phyloP scores from a whole-genome alignment of 2,329 filamentous ascomycete genomes.

The Capronia americana region DNA sequence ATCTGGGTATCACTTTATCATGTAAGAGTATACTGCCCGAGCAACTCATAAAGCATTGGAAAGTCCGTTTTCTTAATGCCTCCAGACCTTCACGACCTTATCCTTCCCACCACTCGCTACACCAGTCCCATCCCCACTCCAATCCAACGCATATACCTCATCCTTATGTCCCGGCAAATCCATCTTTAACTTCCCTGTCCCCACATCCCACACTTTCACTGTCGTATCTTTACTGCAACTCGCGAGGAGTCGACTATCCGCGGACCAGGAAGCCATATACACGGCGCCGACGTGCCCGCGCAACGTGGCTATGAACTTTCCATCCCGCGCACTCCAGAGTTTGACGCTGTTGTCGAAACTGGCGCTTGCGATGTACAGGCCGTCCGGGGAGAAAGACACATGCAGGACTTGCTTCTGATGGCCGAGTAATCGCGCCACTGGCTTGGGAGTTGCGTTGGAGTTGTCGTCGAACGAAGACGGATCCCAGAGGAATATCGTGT shows the following conservation, averaged over 20 bases:
- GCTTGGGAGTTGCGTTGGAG: slow-evolving; percentile 70
- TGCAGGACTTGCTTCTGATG: slow-evolving; percentile 98
- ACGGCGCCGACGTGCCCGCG: slow-evolving; percentile 90
- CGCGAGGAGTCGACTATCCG: slow-evolving; percentile 87
- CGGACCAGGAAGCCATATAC: slow-evolving; percentile 90
- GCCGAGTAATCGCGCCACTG: slow-evolving; percentile 84
- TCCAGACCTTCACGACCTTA: slow-evolving; percentile 73
- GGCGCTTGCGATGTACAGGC: slow-evolving; percentile 81
- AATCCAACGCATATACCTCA: slow-evolving; percentile 93
- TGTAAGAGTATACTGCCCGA: background rate
- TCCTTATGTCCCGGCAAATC: slow-evolving; percentile 91
- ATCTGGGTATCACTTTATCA: slow-evolving; percentile 7
- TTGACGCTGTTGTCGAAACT: slow-evolving; percentile 96
- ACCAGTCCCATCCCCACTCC: slow-evolving; percentile 87
- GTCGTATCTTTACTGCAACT: slow-evolving; percentile 92
- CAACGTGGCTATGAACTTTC: slow-evolving; percentile 85
- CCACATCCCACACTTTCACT: slow-evolving; percentile 91
- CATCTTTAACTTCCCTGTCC: slow-evolving; percentile 77
- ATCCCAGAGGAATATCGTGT: slow-evolving; percentile 96
- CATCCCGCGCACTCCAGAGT: slow-evolving; percentile 80
- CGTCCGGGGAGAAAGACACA: slow-evolving; percentile 91
- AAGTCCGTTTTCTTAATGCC: slow-evolving; percentile 53
- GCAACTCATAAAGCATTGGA: slow-evolving; percentile 3
- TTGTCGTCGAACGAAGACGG: slow-evolving; percentile 57
- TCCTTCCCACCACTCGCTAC: slow-evolving; percentile 94